These are phyloP conservation scores for Rhamnella rubrinervis DNA, from an alignment of 331 rosid species.

Conservation along the genomic window DNA sequence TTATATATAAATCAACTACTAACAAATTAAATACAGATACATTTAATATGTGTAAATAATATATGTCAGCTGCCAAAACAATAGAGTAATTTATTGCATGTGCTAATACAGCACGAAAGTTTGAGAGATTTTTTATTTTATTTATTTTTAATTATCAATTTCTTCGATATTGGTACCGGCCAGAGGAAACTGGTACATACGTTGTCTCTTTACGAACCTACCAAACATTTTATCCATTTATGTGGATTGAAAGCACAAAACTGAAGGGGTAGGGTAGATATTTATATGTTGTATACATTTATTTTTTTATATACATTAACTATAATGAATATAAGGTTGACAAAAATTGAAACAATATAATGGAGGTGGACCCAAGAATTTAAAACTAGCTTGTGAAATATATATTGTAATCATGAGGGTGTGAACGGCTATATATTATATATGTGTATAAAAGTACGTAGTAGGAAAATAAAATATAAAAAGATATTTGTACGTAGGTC, in stretches of 20 bases:
- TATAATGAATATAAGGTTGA: neutral
- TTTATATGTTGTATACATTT: neutral
- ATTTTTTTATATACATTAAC: neutral
- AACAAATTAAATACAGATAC: neutral
- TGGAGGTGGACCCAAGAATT: constrained; percentile 3
- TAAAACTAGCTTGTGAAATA: no score
- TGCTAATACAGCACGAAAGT: constrained; percentile 5
- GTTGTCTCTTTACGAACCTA: constrained; percentile 6
- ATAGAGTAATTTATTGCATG: constrained; percentile 16
- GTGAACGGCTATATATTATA: neutral
- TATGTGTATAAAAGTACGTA: neutral
- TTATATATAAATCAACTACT: neutral
- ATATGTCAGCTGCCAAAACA: constrained; percentile 25
- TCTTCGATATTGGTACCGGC: neutral
- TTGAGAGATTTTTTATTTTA: neutral
- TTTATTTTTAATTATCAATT: neutral
- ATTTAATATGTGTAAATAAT: neutral
- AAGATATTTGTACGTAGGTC: constrained; percentile 13
- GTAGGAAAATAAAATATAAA: neutral
- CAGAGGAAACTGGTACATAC: neutral
- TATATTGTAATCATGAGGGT: neutral
- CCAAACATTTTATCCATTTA: no score
- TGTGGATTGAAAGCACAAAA: no score
- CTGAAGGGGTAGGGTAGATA: no score
- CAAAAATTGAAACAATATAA: neutral